Conservation (phyloP, 768 basidiomycete species). For the Hypholoma fasciculare region DNA sequence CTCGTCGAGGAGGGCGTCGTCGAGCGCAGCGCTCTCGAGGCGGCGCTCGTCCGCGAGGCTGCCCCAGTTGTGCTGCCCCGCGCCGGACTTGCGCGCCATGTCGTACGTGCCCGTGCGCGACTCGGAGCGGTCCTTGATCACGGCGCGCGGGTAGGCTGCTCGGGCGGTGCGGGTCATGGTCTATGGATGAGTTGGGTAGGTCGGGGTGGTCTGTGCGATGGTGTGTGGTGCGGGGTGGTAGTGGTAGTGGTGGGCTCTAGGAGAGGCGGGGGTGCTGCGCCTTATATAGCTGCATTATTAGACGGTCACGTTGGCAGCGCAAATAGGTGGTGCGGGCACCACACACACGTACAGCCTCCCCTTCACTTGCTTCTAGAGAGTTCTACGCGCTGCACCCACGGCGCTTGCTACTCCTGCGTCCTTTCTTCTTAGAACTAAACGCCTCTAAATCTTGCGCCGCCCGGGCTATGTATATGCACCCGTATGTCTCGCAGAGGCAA, state of each 20-base stretch:
- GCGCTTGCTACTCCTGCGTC: conserved; percentile 1
- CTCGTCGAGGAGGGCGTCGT: conserved; percentile 55
- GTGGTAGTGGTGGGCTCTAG: conserved; percentile 7
- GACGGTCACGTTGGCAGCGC: conserved; percentile 17
- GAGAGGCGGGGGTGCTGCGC: conserved; percentile 11
- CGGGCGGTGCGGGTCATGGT: conserved; percentile 83
- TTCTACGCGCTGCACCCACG: conserved; percentile 11
- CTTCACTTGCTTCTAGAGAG: conserved; percentile 18
- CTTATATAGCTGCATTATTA: conserved; percentile 24
- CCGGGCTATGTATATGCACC: neutral
- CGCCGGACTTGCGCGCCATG: conserved; percentile 74
- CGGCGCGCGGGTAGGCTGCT: conserved; percentile 67
- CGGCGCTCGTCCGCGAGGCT: conserved; percentile 61
- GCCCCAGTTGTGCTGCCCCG: conserved; percentile 88
- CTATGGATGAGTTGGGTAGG: neutral
- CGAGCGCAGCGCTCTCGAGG: conserved; percentile 56
- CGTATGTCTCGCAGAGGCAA: neutral
- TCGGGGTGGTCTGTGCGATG: too few relatives aligned
- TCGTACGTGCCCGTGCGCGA: conserved; percentile 76
- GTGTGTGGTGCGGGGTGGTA: neutral
- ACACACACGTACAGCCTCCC: conserved; percentile 4
- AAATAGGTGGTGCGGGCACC: conserved; percentile 15
- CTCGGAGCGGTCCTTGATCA: conserved; percentile 76
- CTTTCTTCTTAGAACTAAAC: neutral
- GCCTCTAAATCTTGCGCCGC: neutral